Base-by-base conservation (phyloP, 1,284 basidiomycete genomes). In the Ustilago cynodontis region DNA sequence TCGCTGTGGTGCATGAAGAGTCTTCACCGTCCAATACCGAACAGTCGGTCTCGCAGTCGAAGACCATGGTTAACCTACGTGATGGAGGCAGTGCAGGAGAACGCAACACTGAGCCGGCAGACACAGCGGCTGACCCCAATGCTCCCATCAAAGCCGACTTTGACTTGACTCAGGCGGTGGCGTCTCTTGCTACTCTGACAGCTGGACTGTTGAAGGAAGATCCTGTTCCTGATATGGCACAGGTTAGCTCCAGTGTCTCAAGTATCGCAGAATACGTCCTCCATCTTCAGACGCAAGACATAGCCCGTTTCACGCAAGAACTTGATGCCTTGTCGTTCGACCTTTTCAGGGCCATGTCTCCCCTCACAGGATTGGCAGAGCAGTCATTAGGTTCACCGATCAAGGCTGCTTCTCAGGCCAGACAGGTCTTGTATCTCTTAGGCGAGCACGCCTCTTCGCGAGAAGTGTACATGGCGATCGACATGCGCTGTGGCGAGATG, bases 401-500 rank as follows among this genome's bases (percentile, higher is more conserved):
- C 43, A 59, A 65, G 37, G 54, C 58, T 8, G 58, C 64, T 33
- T 56, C 43, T 3, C 43, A 50, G 2, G 77, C 80, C 1, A 55
- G 53, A 13, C 60, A 60, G 35, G 59, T 73, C 9, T 59, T 82
- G 22, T 61, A 72, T 6, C 22, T 78, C 31, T 51, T 81, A 8
- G 78, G 72, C 4, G 65, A 74, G 37, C 28, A 59, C 20, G 75
- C 70, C 1, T 80, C 78, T 7, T 75, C 80, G 16, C 72, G 81
- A 7, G 81, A 82, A 33, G 47, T 82, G n/a, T 80, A 77, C 67
- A 65, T 82, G 72, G 81, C 80, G 6, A 43, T 74, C 18, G 76
- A 81, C 57, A 73, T 80, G 66, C 73, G 80, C 3, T 65, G 78
- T 31, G 73, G 74, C 33, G 66, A 71, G 29, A 47, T 81, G 59